A percentile compares a stretch with the other conserved stretches of the same genome.
phyloP scores from a whole-genome alignment of 345 rosid species.

The Psidium friedrichsthalianum region DNA sequence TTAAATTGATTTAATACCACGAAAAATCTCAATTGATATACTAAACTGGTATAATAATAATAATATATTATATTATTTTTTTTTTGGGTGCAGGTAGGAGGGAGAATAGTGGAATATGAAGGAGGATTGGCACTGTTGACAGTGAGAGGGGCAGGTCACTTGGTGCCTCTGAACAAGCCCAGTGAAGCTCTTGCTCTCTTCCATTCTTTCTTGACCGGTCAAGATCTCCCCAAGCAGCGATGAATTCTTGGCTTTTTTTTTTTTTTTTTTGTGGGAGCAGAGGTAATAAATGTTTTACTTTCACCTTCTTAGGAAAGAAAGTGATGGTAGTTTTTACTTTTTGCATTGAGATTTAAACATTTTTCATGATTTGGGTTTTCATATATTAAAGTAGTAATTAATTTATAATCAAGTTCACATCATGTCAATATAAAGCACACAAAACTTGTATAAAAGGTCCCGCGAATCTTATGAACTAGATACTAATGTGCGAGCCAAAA shows the following conservation, averaged over 20 bases:
- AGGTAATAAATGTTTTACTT: not conserved
- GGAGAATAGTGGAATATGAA: slow-evolving; percentile 44
- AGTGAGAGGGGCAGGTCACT: slow-evolving; percentile 60
- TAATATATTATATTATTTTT: too few species aligned
- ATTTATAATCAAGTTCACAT: not conserved
- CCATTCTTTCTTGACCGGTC: slow-evolving; percentile 25
- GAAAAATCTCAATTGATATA: too few species aligned
- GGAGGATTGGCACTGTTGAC: slow-evolving; percentile 36
- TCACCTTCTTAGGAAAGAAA: not conserved
- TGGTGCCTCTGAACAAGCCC: slow-evolving; percentile 52
- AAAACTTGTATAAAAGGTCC: not conserved
- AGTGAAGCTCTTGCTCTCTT: slow-evolving; percentile 37
- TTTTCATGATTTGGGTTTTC: not conserved
- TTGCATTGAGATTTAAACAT: not conserved
- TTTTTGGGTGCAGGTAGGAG: slow-evolving; percentile 32
- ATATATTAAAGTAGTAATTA: not conserved
- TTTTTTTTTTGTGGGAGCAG: not conserved
- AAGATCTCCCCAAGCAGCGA: slow-evolving; percentile 6
- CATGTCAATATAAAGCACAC: not conserved
- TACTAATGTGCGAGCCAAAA: not conserved
- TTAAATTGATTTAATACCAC: too few species aligned
- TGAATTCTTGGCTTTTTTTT: not conserved
- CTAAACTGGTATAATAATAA: too few species aligned
- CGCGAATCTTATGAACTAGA: not conserved
- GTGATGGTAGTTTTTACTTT: not conserved